A percentile compares a stretch with the other conserved stretches of the same genome.
These are phyloP conservation scores for Umbelopsis ramanniana DNA, from an alignment of 192 early-diverging fungal genomes.

Conservation along the genomic window DNA sequence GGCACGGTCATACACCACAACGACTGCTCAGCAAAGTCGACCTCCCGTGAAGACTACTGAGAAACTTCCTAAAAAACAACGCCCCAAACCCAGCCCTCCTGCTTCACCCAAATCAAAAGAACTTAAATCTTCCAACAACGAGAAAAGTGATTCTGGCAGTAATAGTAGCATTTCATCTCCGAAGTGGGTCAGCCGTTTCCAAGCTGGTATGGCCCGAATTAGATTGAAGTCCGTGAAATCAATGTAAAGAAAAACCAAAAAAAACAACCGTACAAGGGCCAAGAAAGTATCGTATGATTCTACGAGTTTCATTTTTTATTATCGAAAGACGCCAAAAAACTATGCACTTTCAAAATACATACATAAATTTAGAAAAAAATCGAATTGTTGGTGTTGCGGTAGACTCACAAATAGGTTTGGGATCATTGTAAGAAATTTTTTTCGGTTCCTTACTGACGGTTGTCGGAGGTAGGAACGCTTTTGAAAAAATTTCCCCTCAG, in stretches of 20 bases:
- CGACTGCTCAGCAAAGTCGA: neutral
- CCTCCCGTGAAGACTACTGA: too few species aligned
- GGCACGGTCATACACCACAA: neutral
- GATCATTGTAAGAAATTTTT: too few species aligned
- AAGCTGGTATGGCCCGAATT: neutral
- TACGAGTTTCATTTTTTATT: too few species aligned
- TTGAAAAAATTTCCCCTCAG: neutral
- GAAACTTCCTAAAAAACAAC: too few species aligned
- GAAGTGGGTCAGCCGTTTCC: neutral
- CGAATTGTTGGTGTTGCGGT: too few species aligned
- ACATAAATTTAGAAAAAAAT: too few species aligned
- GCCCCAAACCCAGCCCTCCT: neutral
- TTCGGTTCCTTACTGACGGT: neutral
- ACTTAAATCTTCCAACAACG: neutral
- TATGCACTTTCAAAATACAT: too few species aligned
- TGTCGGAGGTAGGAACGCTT: neutral
- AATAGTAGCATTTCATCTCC: constrained; percentile 1
- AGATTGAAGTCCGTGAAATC: neutral
- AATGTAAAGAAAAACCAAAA: neutral
- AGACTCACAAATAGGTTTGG: too few species aligned
- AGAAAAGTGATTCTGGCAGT: neutral
- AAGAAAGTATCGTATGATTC: too few species aligned
- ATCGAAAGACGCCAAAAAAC: too few species aligned
- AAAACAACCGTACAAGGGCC: neutral
- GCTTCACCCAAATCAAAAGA: neutral